Percentiles rank a stretch among this genome's conserved stretches.
These are phyloP conservation scores for Fusarium coicis DNA, from an alignment of 2,329 filamentous ascomycete species.

Conservation along the genomic window DNA sequence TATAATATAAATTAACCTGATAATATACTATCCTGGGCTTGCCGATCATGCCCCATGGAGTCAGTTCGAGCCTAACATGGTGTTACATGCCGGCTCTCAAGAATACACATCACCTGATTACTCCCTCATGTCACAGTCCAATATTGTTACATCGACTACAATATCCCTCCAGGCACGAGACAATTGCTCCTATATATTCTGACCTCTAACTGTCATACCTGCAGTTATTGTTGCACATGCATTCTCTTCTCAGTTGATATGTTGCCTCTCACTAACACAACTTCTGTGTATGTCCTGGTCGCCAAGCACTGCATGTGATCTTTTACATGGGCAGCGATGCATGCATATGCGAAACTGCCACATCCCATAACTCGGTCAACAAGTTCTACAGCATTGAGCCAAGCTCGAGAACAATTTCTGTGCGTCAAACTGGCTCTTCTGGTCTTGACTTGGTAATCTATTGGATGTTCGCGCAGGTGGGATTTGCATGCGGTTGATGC, in stretches of 20 bases:
- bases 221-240: neutral
- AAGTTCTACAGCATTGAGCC: neutral
- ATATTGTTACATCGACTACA: neutral
- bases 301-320: slow-evolving; percentile 1
- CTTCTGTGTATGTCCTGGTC: neutral
- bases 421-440: neutral
- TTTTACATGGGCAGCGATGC: neutral
- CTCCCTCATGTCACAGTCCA: neutral
- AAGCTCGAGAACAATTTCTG: neutral
- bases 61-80: neutral
- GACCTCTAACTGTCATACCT: neutral
- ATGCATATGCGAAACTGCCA: neutral
- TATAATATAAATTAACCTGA: no score
- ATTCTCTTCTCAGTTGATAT: neutral
- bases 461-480: neutral
- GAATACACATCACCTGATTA: neutral
- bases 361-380: neutral
- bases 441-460: neutral
- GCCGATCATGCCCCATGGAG: no score
- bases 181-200: neutral
- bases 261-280: slow-evolving; percentile 1
- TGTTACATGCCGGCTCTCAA: neutral
- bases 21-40: no score
- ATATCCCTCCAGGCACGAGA: neutral
- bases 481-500: neutral